Conservation (phyloP, 148 eudicot species). For the Cornus suecica region DNA sequence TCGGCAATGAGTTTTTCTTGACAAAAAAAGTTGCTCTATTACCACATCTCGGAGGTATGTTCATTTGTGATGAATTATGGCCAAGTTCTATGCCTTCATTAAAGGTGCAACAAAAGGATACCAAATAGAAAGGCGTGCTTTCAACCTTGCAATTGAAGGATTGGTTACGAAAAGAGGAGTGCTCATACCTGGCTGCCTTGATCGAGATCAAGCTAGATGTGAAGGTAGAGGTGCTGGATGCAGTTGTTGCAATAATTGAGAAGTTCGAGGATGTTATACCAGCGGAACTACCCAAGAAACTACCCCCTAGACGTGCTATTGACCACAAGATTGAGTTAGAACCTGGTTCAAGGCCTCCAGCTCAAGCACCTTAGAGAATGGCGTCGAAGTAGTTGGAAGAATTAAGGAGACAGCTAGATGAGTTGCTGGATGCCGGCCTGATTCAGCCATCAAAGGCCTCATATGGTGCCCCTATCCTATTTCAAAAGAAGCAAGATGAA, state of each 20-base stretch:
- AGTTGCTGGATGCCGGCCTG: no score
- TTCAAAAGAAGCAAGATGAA: slow-evolving; percentile 6
- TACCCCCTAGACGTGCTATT: not conserved
- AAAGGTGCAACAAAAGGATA: no score
- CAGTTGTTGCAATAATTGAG: not conserved
- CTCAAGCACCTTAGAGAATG: not conserved
- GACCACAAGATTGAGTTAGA: slow-evolving; percentile 2
- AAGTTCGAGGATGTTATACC: not conserved
- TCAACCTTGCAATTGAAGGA: not conserved
- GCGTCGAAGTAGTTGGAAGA: not conserved
- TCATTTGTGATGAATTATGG: no score
- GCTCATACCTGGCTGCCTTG: not conserved
- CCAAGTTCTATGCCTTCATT: no score
- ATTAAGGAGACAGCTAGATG: not conserved
- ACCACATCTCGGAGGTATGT: no score
- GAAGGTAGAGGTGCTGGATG: not conserved
- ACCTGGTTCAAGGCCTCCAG: not conserved
- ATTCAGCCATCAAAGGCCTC: not conserved
- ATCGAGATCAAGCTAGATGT: not conserved
- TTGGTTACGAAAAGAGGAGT: not conserved
- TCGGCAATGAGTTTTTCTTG: no score
- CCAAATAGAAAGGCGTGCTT: no score
- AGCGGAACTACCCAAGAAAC: not conserved
- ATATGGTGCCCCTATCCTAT: not conserved
- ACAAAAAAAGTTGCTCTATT: no score